phyloP scores from a whole-genome alignment of 768 basidiomycete species.

The Pleurotus salmoneostramineus region DNA sequence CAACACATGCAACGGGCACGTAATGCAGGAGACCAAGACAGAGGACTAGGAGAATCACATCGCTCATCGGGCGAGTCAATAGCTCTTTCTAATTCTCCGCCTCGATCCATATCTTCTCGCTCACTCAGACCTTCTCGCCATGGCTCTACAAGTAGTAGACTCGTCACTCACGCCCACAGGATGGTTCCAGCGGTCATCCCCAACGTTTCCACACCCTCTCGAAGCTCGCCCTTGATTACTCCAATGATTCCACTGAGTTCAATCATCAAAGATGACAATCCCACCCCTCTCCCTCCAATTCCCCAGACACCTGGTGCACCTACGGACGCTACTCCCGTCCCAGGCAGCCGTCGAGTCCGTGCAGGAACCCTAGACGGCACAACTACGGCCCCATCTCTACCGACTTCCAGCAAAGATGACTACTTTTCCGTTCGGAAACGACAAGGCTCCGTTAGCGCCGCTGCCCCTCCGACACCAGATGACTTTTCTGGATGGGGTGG shows the following conservation, averaged over 20 bases:
- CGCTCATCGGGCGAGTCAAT: slow-evolving; percentile 7
- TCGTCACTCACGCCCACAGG: slow-evolving; percentile 58
- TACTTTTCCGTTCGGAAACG: slow-evolving; percentile 48
- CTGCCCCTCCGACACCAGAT: slow-evolving; percentile 34
- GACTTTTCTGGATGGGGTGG: slow-evolving; percentile 47
- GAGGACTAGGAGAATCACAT: slow-evolving; percentile 13
- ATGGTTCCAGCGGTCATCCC: slow-evolving; percentile 68
- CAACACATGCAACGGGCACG: slow-evolving; percentile 36
- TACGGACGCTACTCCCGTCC: slow-evolving; percentile 27
- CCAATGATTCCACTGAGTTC: slow-evolving; percentile 52
- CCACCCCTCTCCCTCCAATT: slow-evolving; percentile 27
- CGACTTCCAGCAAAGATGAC: slow-evolving; percentile 29
- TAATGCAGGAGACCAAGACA: slow-evolving; percentile 18
- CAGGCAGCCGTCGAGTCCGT: slow-evolving; percentile 24
- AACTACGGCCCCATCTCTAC: slow-evolving; percentile 13
- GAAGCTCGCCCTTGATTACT: slow-evolving; percentile 53
- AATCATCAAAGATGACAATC: slow-evolving; percentile 19
- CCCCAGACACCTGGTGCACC: slow-evolving; percentile 36
- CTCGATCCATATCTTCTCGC: slow-evolving; percentile 5
- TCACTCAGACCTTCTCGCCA: slow-evolving; percentile 9
- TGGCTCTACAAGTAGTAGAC: slow-evolving; percentile 17
- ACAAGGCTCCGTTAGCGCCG: slow-evolving; percentile 33
- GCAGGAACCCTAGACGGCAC: slow-evolving; percentile 40
- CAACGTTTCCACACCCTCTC: slow-evolving; percentile 33
- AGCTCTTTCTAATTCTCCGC: neutral